A percentile compares a stretch with the other conserved stretches of the same genome.
phyloP scores from a whole-genome alignment of 108 stramenopile genomes.

The Hondaea fermentalgiana region DNA sequence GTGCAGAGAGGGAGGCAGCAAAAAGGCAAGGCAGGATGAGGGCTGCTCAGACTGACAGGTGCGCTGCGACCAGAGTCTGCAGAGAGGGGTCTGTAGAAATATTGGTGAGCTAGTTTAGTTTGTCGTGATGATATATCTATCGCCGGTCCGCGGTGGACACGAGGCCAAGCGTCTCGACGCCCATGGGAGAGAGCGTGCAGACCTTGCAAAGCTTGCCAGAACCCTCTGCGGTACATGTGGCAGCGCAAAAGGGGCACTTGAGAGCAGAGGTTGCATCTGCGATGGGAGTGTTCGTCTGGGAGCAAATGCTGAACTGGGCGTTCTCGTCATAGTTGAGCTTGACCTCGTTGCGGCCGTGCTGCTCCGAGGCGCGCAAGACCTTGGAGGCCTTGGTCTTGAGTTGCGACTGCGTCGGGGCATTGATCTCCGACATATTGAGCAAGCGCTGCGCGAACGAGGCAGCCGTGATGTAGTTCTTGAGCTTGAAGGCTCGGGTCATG shows the following conservation, averaged over 20 bases:
- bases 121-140: no score
- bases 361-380: conserved; percentile 89
- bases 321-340: conserved; percentile 91
- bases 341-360: conserved; percentile 92
- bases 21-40: no score
- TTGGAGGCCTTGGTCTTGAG: conserved; percentile 82
- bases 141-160: conserved; percentile 38
- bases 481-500: conserved; percentile 96
- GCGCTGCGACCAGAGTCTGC: no score
- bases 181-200: conserved; percentile 74
- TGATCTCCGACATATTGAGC: conserved; percentile 89
- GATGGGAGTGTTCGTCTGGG: conserved; percentile 75
- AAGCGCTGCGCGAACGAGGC: conserved; percentile 92
- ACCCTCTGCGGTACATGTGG: conserved; percentile 62
- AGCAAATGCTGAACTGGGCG: conserved; percentile 75
- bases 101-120: no score
- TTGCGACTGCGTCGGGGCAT: conserved; percentile 80
- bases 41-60: no score
- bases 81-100: no score
- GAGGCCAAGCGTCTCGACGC: conserved; percentile 86
- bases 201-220: conserved; percentile 67
- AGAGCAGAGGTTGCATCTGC: conserved; percentile 58
- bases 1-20: no score
- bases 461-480: conserved; percentile 89
- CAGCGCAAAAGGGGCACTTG: conserved; percentile 79